phyloP scores from a whole-genome alignment of 805 yeast species.

The Candida boidinii region DNA sequence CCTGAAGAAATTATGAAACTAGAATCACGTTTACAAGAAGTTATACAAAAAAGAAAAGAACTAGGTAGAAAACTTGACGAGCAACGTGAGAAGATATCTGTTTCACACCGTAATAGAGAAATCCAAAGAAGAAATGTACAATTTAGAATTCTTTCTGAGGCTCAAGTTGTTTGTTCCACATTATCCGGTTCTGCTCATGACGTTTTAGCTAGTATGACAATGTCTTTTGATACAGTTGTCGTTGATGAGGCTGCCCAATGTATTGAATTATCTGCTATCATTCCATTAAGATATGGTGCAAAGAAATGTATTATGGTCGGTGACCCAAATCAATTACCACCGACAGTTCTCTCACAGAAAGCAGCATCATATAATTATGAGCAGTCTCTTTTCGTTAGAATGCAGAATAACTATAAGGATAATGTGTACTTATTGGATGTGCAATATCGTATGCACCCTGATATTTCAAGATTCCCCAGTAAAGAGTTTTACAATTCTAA shows the following conservation, averaged over 20 bases:
- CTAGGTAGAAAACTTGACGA: constrained; percentile 70
- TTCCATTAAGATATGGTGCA: constrained; percentile 89
- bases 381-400: constrained; percentile 88
- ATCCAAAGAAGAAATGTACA: constrained; percentile 70
- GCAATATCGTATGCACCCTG: constrained; percentile 97
- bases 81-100: constrained; percentile 64
- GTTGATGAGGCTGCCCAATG: constrained; percentile 98
- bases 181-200: constrained; percentile 93
- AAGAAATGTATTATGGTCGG: constrained; percentile 93
- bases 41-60: constrained; percentile 55
- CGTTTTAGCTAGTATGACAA: constrained; percentile 61
- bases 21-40: constrained; percentile 42
- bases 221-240: constrained; percentile 81
- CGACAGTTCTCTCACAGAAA: constrained; percentile 85
- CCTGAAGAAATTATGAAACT: constrained; percentile 38
- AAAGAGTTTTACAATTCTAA: constrained; percentile 66
- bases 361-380: constrained; percentile 79
- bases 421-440: constrained; percentile 72
- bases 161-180: constrained; percentile 86
- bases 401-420: constrained; percentile 59
- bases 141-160: constrained; percentile 57
- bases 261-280: constrained; percentile 85
- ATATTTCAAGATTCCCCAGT: constrained; percentile 81
- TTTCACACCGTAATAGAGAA: constrained; percentile 67
- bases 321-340: constrained; percentile 97